These are phyloP conservation scores for Flaveria trinervia DNA, from an alignment of 129 eudicot species.

Conservation along the genomic window DNA sequence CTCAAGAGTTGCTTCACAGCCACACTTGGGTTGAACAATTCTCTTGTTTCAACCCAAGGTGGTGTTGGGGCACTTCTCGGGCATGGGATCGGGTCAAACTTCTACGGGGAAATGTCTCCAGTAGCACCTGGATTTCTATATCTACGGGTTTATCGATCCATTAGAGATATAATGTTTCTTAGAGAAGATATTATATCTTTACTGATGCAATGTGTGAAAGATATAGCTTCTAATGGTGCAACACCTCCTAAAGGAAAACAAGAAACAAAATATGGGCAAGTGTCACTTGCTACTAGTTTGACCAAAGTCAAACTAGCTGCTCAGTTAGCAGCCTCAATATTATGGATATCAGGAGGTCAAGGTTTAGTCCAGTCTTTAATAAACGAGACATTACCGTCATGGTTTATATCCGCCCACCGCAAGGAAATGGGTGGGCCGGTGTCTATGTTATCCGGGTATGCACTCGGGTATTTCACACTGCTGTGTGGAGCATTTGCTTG, in stretches of 20 bases:
- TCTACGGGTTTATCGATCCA: constrained; percentile 70
- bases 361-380: constrained; percentile 75
- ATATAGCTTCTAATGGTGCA: constrained; percentile 52
- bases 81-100: constrained; percentile 81
- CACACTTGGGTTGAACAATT: constrained; percentile 61
- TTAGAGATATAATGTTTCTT: constrained; percentile 74
- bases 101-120: constrained; percentile 74
- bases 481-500: constrained; percentile 79
- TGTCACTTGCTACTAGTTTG: constrained; percentile 68
- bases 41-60: constrained; percentile 58
- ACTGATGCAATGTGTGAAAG: constrained; percentile 72
- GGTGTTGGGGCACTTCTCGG: constrained; percentile 92
- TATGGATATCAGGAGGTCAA: constrained; percentile 75
- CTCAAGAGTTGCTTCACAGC: constrained; percentile 86
- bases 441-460: constrained; percentile 73
- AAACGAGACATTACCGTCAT: constrained; percentile 86
- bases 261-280: constrained; percentile 57
- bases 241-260: constrained; percentile 45
- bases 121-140: constrained; percentile 95
- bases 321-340: constrained; percentile 77
- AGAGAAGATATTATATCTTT: constrained; percentile 76
- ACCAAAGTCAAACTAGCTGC: constrained; percentile 87
- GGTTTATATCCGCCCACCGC: constrained; percentile 77
- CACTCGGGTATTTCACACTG: constrained; percentile 72
- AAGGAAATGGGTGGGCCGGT: constrained; percentile 50